A percentile compares a stretch with the other conserved stretches of the same genome.
Conservation (phyloP, 805 yeast species). For the Spencermartinsiella europaea region DNA sequence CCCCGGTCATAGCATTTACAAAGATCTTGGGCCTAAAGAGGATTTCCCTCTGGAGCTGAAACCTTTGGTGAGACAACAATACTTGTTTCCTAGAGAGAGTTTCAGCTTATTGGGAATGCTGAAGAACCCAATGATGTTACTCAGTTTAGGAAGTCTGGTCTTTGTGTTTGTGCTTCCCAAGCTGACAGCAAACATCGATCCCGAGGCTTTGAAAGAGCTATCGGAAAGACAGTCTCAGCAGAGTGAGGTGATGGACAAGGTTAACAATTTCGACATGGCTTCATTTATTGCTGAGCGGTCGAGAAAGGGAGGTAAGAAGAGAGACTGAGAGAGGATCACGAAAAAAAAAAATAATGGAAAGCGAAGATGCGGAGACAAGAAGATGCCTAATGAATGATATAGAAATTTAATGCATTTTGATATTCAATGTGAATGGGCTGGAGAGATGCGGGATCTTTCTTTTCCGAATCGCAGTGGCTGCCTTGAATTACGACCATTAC, state of each 20-base stretch:
- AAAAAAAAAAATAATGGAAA: conserved; percentile 5
- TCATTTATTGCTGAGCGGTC: conserved; percentile 27
- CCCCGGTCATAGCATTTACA: conserved; percentile 26
- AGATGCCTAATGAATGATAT: too few species aligned
- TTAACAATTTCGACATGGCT: conserved; percentile 29
- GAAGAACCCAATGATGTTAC: conserved; percentile 33
- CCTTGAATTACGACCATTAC: too few species aligned
- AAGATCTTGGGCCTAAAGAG: conserved; percentile 28
- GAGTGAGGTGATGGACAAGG: conserved; percentile 17
- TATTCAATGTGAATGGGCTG: too few species aligned
- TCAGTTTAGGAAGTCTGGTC: conserved; percentile 30
- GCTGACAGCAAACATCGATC: conserved; percentile 30
- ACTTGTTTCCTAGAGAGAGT: conserved; percentile 24
- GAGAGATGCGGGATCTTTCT: too few species aligned
- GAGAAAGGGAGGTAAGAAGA: conserved; percentile 2
- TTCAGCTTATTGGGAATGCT: conserved; percentile 29
- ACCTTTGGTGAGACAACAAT: conserved; percentile 25
- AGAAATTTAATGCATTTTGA: too few species aligned
- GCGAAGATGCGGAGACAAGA: too few species aligned
- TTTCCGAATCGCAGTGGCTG: too few species aligned
- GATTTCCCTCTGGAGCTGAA: conserved; percentile 29
- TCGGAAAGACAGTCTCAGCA: conserved; percentile 23
- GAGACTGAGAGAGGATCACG: not conserved
- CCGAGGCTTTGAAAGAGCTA: conserved; percentile 31
- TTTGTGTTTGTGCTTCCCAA: conserved; percentile 32